These are phyloP conservation scores for Kwoniella sp. DNA, from an alignment of 768 basidiomycete species.

Conservation along the genomic window DNA sequence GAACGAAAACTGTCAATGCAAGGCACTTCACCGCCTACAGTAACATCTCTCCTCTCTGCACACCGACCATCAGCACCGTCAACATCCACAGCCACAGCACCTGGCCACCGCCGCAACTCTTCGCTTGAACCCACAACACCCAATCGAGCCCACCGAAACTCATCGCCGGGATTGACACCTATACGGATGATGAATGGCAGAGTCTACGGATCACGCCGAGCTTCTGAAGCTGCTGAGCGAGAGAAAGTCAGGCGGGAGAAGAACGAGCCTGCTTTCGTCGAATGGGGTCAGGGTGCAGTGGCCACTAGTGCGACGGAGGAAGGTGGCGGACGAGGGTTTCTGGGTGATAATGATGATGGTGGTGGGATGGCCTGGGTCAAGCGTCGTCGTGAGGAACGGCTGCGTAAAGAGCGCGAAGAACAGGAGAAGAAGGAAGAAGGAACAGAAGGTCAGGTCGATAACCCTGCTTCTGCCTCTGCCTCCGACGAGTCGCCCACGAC, in stretches of 20 bases:
- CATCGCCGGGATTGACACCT: slow-evolving; percentile 34
- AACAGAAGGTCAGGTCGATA: slow-evolving; percentile 56
- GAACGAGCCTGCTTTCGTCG: slow-evolving; percentile 77
- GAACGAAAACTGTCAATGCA: slow-evolving; percentile 45
- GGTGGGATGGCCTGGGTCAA: slow-evolving; percentile 85
- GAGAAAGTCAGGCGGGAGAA: slow-evolving; percentile 32
- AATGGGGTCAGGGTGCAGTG: slow-evolving; percentile 70
- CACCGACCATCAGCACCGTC: slow-evolving; percentile 14
- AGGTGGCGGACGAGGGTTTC: slow-evolving; percentile 62
- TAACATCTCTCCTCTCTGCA: slow-evolving; percentile 20
- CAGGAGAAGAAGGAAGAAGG: slow-evolving; percentile 51
- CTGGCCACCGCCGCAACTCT: slow-evolving; percentile 42
- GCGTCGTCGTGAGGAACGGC: slow-evolving; percentile 63
- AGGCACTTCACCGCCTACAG: slow-evolving; percentile 22
- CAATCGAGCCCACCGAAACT: slow-evolving; percentile 7
- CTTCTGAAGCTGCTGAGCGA: slow-evolving; percentile 42
- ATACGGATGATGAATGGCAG: slow-evolving; percentile 77
- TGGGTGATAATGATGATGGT: slow-evolving; percentile 72
- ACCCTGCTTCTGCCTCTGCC: neutral
- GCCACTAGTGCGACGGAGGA: neutral
- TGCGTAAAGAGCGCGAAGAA: slow-evolving; percentile 59
- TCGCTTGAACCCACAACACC: slow-evolving; percentile 44
- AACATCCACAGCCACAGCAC: neutral
- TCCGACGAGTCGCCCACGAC: slow-evolving; percentile 1
- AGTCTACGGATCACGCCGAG: slow-evolving; percentile 65